Base-by-base conservation (phyloP, 2,329 filamentous ascomycete species). In the Sporothrix globosa region DNA sequence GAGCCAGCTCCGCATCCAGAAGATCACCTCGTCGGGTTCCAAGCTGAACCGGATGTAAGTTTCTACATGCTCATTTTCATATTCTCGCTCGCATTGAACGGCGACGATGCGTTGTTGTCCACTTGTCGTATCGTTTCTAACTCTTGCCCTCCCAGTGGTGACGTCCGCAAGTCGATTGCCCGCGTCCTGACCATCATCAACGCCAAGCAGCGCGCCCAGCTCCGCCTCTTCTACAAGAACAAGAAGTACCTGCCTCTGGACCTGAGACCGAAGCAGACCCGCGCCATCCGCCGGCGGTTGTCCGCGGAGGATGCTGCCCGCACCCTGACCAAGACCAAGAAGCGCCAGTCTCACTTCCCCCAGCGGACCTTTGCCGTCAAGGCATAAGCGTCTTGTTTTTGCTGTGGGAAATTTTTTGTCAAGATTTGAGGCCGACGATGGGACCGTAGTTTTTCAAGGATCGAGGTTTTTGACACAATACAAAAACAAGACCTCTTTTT, bases 231-330 rank as follows among this genome's bases (percentile, higher is more conserved):
- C 92, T 99, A 99, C 91, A 96, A 97, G 90, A 92, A 91, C 91
- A 98, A 98, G 92, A 98, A 97, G 89, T 97, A 97, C 90, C 86
- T 93, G 76, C 96, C 96, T 76, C 93, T 99, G 83, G 96, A 99
- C 84, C 94, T 99, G 87, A 92, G 96, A 85, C 85, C 93, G 82
- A 98, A 98, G 92, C 90, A 96, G 88, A 99, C 96, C 82, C 94
- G 96, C 80, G 96, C 94, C 82, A 96, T 98, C 86, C 93, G 96
- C 82, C 92, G 96, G 87, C 89, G 92, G 81, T 88, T 99, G 85
- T 95, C 91, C 81, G 91, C 92, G 83, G 89, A 96, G 88, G 95
- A 99, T 86, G 90, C 91, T 79, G 87, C 89, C 79, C 88, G 90
- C 82, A 86, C 90, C 80, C 91, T 96, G 77, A 91, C 95, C 86